These are phyloP conservation scores for Tolypocladium guangdongense DNA, from an alignment of 2,329 filamentous ascomycete species.

Conservation along the genomic window DNA sequence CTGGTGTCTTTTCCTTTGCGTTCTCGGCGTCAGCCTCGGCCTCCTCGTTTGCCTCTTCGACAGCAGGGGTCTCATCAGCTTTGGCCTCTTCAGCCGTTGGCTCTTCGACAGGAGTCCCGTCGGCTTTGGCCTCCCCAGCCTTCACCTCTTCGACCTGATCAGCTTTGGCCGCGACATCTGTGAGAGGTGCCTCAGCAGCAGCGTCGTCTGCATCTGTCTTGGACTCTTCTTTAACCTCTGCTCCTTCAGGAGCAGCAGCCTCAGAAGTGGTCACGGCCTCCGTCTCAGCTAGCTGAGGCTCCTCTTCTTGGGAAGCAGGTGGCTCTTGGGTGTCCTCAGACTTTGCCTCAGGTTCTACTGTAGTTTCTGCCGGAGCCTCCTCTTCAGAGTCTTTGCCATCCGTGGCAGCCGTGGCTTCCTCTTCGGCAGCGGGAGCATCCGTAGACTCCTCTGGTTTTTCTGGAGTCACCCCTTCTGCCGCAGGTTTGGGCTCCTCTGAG, in stretches of 20 bases:
- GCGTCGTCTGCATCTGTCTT: neutral
- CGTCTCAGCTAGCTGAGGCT: neutral
- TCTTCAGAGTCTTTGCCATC: neutral
- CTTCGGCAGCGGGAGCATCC: neutral
- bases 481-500: neutral
- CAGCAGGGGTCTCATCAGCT: neutral
- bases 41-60: neutral
- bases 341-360: neutral
- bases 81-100: constrained; percentile 1
- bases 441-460: neutral
- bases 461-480: neutral
- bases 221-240: neutral
- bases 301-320: neutral
- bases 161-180: neutral
- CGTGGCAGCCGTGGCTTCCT: neutral
- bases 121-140: neutral
- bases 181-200: too few relatives aligned
- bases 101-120: neutral
- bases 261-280: neutral
- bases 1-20: neutral
- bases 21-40: constrained; percentile 1
- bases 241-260: neutral
- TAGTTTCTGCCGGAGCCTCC: neutral
- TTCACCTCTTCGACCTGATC: constrained; percentile 1
- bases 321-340: neutral